Conservation (phyloP, 2,329 filamentous ascomycete genomes). For the Trichoderma brevicompactum region DNA sequence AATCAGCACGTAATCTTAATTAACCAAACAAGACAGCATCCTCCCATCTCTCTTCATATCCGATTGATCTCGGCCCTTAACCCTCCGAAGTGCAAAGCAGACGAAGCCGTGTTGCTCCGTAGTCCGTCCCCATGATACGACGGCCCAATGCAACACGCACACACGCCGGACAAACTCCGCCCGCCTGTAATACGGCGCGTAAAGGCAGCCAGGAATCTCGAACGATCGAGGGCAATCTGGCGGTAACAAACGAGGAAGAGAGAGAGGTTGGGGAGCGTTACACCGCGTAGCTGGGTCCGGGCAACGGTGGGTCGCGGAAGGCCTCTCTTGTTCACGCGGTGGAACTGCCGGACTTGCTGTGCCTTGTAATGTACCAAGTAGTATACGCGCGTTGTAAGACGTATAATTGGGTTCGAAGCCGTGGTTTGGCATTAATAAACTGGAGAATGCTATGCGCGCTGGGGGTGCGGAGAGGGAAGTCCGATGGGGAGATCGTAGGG, state of each 20-base stretch:
- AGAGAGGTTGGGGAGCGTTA: conserved; percentile 5
- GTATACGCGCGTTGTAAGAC: not conserved
- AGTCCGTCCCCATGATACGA: not conserved
- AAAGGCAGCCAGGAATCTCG: not conserved
- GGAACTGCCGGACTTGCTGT: no score
- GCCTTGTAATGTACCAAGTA: not conserved
- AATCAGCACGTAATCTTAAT: not conserved
- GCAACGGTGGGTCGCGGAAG: not conserved
- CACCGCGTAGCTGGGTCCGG: conserved; percentile 7
- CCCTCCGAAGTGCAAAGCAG: not conserved
- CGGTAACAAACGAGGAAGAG: not conserved
- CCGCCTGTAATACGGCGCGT: not conserved
- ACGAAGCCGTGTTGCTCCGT: not conserved
- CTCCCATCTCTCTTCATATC: not conserved
- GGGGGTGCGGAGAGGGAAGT: no score
- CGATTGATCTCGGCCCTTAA: not conserved
- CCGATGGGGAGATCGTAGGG: no score
- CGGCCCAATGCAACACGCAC: not conserved
- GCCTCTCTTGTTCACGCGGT: not conserved
- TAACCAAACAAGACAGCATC: not conserved
- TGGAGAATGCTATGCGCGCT: not conserved
- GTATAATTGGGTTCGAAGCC: not conserved
- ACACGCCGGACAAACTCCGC: not conserved
- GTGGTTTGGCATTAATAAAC: not conserved
- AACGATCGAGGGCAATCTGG: not conserved